Evolutionary conservation across 441 rosid genomes (phyloP), one percentile per base, ranked within the genome.

Genomic region (Aquilaria agallochum): DNA sequence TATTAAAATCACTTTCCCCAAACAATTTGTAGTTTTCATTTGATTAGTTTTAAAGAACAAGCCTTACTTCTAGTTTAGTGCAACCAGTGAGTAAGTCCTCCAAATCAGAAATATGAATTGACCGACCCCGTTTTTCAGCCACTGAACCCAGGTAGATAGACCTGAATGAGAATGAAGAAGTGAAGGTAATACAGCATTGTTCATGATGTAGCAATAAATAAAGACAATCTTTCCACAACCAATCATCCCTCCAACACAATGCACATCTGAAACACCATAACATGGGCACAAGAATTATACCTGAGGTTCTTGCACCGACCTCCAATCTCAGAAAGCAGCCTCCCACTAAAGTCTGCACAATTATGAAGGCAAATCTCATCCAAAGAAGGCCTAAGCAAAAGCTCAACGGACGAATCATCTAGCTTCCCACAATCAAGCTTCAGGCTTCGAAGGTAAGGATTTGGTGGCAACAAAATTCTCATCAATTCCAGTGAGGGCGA

Each of bases 1-100:
- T 36, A 36, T 36, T 36, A 36, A 36, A 4, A 36, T 36, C 42
- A 36, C 42, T 4, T 36, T 36, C 42, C 42, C 42, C 42, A 36
- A 20, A 36, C 42, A 36, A 8, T 36, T 5, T 36, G 42, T 36
- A 36, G 42, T 36, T 53, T 30, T 31, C 20, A 33, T 51, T 44
- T 66, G 50, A 42, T 27, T 56, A 58, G 11, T 51, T 34, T 20
- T 27, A 10, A 51, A 46, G 63, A 58, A 40, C 65, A 56, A 66
- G 56, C 68, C 89, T 86, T 86, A 93, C 98, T 87, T 93, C 96
- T 78, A 93, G 81, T 61, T 71, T 84, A 12, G 78, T 69, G 83
- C 96, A 93, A 55, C 96, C 90, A 62, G 71, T 68, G 1, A 90
- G 90, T 69, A 90, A 80, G 72, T 82, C 92, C 82, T 90, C 93